These are phyloP conservation scores for Trichoderma hamatum DNA, from an alignment of 2,329 filamentous ascomycete genomes.

Conservation along the genomic window DNA sequence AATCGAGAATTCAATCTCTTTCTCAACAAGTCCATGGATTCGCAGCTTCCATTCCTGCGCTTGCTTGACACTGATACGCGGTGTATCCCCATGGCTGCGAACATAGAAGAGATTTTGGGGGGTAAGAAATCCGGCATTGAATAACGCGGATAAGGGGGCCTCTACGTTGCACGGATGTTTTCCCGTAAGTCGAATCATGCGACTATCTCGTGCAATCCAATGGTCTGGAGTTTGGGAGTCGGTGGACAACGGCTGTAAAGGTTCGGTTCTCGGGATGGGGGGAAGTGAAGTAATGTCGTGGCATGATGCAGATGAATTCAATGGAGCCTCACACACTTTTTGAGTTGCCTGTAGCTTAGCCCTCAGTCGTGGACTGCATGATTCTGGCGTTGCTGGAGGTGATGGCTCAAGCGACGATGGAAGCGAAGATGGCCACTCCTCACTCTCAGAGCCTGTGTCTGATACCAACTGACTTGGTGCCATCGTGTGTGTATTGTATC, in stretches of 20 bases:
- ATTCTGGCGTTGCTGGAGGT: neutral
- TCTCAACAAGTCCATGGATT: slow-evolving; percentile 81
- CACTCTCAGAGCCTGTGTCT: slow-evolving; percentile 3
- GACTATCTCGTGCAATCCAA: slow-evolving; percentile 77
- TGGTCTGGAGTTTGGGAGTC: slow-evolving; percentile 71
- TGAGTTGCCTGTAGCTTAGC: neutral
- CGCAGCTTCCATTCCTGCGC: slow-evolving; percentile 81
- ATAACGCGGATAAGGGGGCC: slow-evolving; percentile 76
- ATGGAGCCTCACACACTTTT: neutral
- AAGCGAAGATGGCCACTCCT: neutral
- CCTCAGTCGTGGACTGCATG: neutral
- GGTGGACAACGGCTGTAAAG: neutral
- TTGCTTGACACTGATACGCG: slow-evolving; percentile 70
- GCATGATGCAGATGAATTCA: neutral
- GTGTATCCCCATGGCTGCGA: slow-evolving; percentile 81
- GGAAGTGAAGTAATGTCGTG: neutral
- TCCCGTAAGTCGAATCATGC: slow-evolving; percentile 84
- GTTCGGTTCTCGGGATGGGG: neutral
- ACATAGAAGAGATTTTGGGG: slow-evolving; percentile 90
- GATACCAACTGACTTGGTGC: neutral
- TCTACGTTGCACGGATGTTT: slow-evolving; percentile 92
- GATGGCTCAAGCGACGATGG: neutral
- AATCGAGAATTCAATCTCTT: slow-evolving; percentile 72
- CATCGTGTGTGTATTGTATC: neutral
- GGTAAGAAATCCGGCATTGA: slow-evolving; percentile 80